Evolutionary conservation across 2,329 filamentous ascomycete genomes (phyloP).

Genomic region (Aquanectria penicillioides): DNA sequence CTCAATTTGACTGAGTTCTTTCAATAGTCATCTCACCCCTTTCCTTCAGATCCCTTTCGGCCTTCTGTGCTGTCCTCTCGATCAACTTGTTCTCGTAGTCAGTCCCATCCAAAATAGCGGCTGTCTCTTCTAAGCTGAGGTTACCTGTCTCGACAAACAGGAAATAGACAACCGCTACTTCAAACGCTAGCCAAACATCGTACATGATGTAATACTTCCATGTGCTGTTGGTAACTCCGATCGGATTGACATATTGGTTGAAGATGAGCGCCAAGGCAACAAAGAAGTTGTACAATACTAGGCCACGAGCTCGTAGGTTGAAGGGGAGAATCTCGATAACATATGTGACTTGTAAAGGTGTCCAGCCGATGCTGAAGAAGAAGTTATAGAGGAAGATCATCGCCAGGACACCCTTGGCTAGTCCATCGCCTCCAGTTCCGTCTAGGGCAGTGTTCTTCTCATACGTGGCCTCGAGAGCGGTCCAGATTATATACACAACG

Average conservation of each 20-base stretch:
- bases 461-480: slow-evolving; percentile 16
- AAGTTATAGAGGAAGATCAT: slow-evolving; percentile 22
- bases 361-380: slow-evolving; percentile 4
- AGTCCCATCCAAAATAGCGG: slow-evolving; percentile 12
- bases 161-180: slow-evolving; percentile 21
- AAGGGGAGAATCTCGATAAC: slow-evolving; percentile 55
- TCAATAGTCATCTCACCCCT: neutral
- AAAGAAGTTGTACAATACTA: slow-evolving; percentile 38
- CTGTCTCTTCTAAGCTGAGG: slow-evolving; percentile 20
- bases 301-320: slow-evolving; percentile 40
- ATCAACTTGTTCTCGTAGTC: slow-evolving; percentile 13
- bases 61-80: neutral
- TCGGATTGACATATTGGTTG: slow-evolving; percentile 54
- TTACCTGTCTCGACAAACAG: slow-evolving; percentile 17
- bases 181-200: slow-evolving; percentile 20
- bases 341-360: slow-evolving; percentile 12
- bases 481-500: slow-evolving; percentile 9
- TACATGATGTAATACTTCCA: slow-evolving; percentile 28
- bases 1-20: too few relatives aligned
- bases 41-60: neutral
- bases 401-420: slow-evolving; percentile 17
- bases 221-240: slow-evolving; percentile 39
- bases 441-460: neutral
- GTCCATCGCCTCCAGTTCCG: neutral
- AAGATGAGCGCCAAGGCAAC: slow-evolving; percentile 42